Percentiles rank a stretch among this genome's conserved stretches.
These are phyloP conservation scores for Arthromyces matolae DNA, from an alignment of 768 basidiomycete genomes.

Conservation along the genomic window DNA sequence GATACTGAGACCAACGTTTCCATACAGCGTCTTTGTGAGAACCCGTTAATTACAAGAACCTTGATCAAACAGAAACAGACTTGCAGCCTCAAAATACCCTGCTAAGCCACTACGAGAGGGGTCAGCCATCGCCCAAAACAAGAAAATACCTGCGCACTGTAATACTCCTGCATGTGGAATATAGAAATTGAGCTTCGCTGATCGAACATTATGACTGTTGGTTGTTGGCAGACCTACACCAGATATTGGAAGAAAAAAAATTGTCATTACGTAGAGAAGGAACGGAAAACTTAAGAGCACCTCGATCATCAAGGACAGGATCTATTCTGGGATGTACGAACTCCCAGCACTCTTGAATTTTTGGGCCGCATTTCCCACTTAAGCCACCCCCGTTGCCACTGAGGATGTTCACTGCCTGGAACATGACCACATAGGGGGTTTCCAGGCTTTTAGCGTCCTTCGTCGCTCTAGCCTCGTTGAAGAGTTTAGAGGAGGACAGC, in stretches of 20 bases:
- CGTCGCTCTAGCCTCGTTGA: conserved; percentile 69
- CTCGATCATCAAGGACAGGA: conserved; percentile 65
- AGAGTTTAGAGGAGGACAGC: conserved; percentile 89
- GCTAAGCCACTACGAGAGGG: conserved; percentile 62
- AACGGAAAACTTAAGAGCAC: too few species aligned
- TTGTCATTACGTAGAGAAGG: too few species aligned
- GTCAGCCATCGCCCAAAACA: not conserved
- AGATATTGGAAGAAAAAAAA: too few species aligned
- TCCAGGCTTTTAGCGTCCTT: conserved; percentile 75
- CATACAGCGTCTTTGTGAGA: conserved; percentile 61
- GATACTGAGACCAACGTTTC: conserved; percentile 87
- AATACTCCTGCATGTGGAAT: conserved; percentile 93
- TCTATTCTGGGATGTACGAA: conserved; percentile 92
- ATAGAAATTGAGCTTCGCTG: conserved; percentile 81
- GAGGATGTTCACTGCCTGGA: conserved; percentile 87
- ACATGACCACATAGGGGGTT: conserved; percentile 99
- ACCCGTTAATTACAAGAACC: not conserved
- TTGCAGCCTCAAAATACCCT: conserved; percentile 91
- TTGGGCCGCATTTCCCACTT: conserved; percentile 69
- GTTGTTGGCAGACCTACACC: conserved; percentile 79
- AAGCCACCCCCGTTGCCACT: conserved; percentile 67
- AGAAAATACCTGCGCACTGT: conserved; percentile 45
- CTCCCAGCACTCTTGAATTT: conserved; percentile 94
- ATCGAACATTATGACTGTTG: conserved; percentile 94
- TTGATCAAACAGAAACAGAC: conserved; percentile 7